Percentiles rank a stretch among this genome's conserved stretches.
phyloP scores from a whole-genome alignment of 257 asterid species.

The Jacaranda copaia region DNA sequence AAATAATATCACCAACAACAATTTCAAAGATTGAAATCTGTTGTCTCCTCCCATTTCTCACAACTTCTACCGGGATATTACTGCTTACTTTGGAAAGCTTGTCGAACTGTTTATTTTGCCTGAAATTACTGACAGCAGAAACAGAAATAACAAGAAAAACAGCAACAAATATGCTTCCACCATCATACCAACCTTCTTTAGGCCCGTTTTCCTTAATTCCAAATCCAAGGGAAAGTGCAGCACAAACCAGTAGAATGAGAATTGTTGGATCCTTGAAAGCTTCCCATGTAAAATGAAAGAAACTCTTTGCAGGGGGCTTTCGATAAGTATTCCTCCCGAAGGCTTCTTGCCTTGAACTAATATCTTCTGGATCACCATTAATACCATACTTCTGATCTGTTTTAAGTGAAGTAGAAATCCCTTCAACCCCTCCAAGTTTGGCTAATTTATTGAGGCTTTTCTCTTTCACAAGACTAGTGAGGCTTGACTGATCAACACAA shows the following conservation, averaged over 20 bases:
- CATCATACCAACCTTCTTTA: slow-evolving; percentile 34
- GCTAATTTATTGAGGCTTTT: slow-evolving; percentile 24
- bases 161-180: slow-evolving; percentile 31
- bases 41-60: slow-evolving; percentile 33
- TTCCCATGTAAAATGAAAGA: background rate
- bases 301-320: background rate
- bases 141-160: background rate
- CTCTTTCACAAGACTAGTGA: slow-evolving; percentile 37
- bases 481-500: background rate
- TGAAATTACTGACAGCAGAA: slow-evolving; percentile 18
- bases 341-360: background rate
- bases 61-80: slow-evolving; percentile 1
- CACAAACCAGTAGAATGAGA: slow-evolving; percentile 31
- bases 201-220: slow-evolving; percentile 28
- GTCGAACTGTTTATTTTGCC: slow-evolving; percentile 25
- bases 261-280: slow-evolving; percentile 25
- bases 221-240: slow-evolving; percentile 23
- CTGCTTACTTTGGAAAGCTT: background rate
- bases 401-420: slow-evolving; percentile 24
- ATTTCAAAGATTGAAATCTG: slow-evolving; percentile 33
- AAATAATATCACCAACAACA: slow-evolving; percentile 43
- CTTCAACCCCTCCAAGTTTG: slow-evolving; percentile 38
- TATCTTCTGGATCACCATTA: slow-evolving; percentile 23
- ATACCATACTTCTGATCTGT: slow-evolving; percentile 38
- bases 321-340: slow-evolving; percentile 19